phyloP scores from a whole-genome alignment of 31 red algal genomes.

The Porphyra umbilicalis region DNA sequence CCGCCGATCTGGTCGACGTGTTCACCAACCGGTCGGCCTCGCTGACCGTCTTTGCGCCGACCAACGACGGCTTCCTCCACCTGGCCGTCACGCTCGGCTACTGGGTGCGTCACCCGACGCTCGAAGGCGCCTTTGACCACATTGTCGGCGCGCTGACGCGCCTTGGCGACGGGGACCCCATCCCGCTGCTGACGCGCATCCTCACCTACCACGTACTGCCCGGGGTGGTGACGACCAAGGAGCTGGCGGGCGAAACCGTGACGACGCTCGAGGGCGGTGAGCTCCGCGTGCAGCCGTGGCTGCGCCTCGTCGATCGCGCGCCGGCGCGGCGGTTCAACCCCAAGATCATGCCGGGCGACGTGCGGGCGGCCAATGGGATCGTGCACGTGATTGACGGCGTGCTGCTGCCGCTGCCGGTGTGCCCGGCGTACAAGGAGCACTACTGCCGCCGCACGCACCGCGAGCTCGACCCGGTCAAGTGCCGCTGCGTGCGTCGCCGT shows the following conservation, averaged over 20 bases:
- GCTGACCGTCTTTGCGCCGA: conserved; percentile 4
- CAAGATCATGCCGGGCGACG: background rate
- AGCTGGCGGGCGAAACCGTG: background rate
- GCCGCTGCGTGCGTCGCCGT: background rate
- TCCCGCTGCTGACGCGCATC: background rate
- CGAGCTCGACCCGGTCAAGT: background rate
- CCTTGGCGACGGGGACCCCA: background rate
- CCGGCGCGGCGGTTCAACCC: background rate
- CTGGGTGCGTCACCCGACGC: background rate
- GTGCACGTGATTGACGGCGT: background rate
- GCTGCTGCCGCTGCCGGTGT: conserved; percentile 1
- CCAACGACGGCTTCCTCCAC: background rate
- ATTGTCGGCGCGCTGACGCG: background rate
- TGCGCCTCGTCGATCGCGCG: background rate
- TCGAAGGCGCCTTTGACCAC: background rate
- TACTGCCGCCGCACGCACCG: background rate
- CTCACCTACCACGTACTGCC: conserved; percentile 5
- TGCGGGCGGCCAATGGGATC: background rate
- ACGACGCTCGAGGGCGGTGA: background rate
- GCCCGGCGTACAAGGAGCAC: background rate
- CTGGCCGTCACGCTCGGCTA: background rate
- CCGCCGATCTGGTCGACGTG: background rate
- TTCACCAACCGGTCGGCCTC: background rate
- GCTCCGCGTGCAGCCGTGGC: background rate
- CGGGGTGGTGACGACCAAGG: background rate